These are phyloP conservation scores for Epichloe elymi DNA, from an alignment of 2,329 filamentous ascomycete genomes.

Conservation along the genomic window DNA sequence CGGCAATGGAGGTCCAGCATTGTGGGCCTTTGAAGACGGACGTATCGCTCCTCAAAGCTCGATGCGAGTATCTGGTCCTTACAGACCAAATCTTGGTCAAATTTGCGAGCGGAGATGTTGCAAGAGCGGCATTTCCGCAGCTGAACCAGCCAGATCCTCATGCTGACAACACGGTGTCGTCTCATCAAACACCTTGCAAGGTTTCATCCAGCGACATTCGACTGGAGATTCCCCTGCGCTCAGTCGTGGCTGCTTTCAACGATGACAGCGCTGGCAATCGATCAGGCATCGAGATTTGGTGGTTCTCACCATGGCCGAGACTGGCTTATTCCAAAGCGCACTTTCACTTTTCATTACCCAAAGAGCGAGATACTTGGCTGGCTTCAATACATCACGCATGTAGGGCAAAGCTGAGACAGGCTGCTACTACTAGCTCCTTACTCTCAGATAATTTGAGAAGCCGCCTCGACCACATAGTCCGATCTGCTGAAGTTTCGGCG, in stretches of 20 bases:
- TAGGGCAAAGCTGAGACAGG: conserved; percentile 23
- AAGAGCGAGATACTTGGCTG: conserved; percentile 37
- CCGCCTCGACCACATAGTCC: conserved; percentile 33
- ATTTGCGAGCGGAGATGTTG: conserved; percentile 34
- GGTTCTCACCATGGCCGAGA: conserved; percentile 31
- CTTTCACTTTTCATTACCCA: conserved; percentile 34
- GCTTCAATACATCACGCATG: conserved; percentile 31
- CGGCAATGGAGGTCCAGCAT: conserved; percentile 28
- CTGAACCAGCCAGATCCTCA: conserved; percentile 19
- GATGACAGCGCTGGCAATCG: conserved; percentile 36
- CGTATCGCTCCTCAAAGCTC: conserved; percentile 33
- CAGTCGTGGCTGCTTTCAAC: conserved; percentile 38
- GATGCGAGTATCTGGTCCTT: conserved; percentile 37
- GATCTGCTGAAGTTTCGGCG: conserved; percentile 24
- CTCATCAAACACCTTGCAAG: conserved; percentile 15
- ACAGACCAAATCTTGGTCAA: conserved; percentile 38
- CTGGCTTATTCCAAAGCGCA: conserved; percentile 34
- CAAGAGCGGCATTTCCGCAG: conserved; percentile 33
- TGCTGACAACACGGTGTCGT: conserved; percentile 11
- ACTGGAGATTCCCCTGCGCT: conserved; percentile 34
- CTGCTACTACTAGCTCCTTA: conserved; percentile 21
- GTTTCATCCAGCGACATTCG: conserved; percentile 23
- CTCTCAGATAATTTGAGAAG: conserved; percentile 34
- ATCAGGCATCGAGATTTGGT: conserved; percentile 44
- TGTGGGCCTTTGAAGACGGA: conserved; percentile 37